Percentiles rank a stretch among this genome's conserved stretches.
Conservation (phyloP, 495 filamentous ascomycete species). For the Penicillium simplicissimum region DNA sequence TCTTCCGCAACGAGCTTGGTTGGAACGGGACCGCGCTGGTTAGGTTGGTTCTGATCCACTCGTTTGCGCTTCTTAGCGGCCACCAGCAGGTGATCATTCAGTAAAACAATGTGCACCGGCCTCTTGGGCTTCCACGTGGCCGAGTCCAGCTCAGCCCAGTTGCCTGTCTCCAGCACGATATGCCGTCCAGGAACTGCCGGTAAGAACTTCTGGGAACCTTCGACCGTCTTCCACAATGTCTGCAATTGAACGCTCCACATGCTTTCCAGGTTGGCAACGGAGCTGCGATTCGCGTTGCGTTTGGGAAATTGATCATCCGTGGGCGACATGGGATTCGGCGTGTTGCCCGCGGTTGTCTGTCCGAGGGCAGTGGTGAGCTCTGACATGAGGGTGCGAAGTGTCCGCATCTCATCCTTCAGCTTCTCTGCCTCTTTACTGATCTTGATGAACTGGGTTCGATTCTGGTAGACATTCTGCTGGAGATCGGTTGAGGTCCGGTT, state of each 20-base stretch:
- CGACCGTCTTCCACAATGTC: slow-evolving; percentile 89
- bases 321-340: slow-evolving; percentile 44
- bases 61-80: slow-evolving; percentile 90
- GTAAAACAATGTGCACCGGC: slow-evolving; percentile 81
- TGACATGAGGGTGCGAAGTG: slow-evolving; percentile 81
- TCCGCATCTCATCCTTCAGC: slow-evolving; percentile 93
- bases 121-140: slow-evolving; percentile 91
- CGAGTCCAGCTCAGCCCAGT: slow-evolving; percentile 95
- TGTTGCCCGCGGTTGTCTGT: slow-evolving; percentile 58
- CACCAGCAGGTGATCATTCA: slow-evolving; percentile 93
- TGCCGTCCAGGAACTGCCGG: slow-evolving; percentile 89
- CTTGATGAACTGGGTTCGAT: slow-evolving; percentile 97
- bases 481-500: slow-evolving; percentile 83
- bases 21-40: slow-evolving; percentile 59
- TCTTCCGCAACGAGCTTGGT: slow-evolving; percentile 87
- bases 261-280: slow-evolving; percentile 89
- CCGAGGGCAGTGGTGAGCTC: slow-evolving; percentile 81
- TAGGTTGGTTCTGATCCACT: slow-evolving; percentile 60
- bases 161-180: slow-evolving; percentile 82
- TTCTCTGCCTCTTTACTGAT: slow-evolving; percentile 99
- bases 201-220: slow-evolving; percentile 94
- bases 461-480: slow-evolving; percentile 96
- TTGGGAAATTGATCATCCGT: slow-evolving; percentile 52
- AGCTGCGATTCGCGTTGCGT: slow-evolving; percentile 52
- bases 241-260: slow-evolving; percentile 85